Evolutionary conservation across 306 rosid genomes (phyloP).

Genomic region (Sechiopsis laciniata): DNA sequence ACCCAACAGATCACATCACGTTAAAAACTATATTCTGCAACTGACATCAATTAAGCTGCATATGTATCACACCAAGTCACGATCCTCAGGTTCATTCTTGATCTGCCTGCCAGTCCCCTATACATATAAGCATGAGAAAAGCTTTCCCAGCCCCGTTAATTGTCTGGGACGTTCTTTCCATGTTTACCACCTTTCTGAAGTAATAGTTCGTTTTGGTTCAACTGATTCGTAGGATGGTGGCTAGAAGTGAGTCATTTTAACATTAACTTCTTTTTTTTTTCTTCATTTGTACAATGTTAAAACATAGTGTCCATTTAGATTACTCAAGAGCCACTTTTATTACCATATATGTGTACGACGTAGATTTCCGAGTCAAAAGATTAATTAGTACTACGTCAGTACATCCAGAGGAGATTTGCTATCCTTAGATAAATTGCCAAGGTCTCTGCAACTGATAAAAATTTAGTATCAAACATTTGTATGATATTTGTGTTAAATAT

Average conservation of each 20-base stretch:
- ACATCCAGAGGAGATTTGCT: not conserved
- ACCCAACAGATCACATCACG: constrained; percentile 7
- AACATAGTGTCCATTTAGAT: not conserved
- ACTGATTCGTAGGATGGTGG: constrained; percentile 17
- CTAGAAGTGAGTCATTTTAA: not conserved
- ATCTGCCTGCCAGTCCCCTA: not conserved
- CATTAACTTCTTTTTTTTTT: not conserved
- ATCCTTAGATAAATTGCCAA: not conserved
- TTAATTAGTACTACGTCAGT: not conserved
- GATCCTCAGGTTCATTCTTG: not conserved
- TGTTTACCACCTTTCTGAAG: not conserved
- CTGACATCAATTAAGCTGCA: constrained; percentile 5
- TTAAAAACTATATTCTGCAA: not conserved
- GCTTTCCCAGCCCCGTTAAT: not conserved
- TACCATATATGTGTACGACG: not conserved
- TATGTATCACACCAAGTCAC: constrained; percentile 2
- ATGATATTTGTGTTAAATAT: constrained; percentile 20
- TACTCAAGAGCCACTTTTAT: not conserved
- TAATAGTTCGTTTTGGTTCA: constrained; percentile 10
- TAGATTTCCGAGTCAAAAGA: constrained; percentile 9
- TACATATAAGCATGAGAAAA: not conserved
- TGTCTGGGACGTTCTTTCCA: not conserved
- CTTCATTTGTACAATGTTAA: constrained; percentile 17
- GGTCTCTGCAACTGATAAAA: not conserved
- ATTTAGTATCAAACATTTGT: constrained; percentile 5